Evolutionary conservation across 2,329 filamentous ascomycete species (phyloP), one percentile per base, ranked within the genome.

Genomic region (Endocalyx cinctus): DNA sequence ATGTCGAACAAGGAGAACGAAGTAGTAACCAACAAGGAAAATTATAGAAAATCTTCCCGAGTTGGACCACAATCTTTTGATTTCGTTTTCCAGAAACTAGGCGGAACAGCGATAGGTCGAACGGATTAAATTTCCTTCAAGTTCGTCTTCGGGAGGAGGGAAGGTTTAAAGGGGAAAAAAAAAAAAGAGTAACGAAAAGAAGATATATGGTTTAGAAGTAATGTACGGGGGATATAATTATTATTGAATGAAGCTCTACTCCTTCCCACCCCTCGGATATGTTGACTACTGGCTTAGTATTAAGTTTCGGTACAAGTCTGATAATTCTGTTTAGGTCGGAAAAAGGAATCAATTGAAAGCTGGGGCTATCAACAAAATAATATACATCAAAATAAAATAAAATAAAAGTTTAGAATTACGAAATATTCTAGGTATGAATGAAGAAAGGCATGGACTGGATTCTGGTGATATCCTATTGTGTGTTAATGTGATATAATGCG

Each of bases 1-100:
- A 53, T 51, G 34, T 43, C 47, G 41, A 39, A 39, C 19, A 20
- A 19, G n/a, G n/a, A n/a, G n/a, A n/a, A n/a, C n/a, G n/a, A n/a
- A n/a, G n/a, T n/a, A n/a, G n/a, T n/a, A n/a, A n/a, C n/a, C n/a
- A n/a, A n/a, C n/a, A n/a, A n/a, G n/a, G n/a, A 18, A 28, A 38
- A 35, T 28, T 28, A n/a, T 25, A 22, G 19, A 18, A 33, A 35
- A 41, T 20, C 11, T 35, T 34, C 35, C 39, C 15, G 33, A 34
- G 37, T n/a, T 16, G 5, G 20, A 33, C 27, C 6, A 12, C 7
- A 19, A 31, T 17, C 7, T 16, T 25, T 25, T 15, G 17, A 27
- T n/a, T 10, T 6, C 17, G 12, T 15, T 19, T n/a, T 20, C n/a
- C n/a, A n/a, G n/a, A n/a, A n/a, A n/a, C n/a, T n/a, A n/a, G n/a